These are phyloP conservation scores for Aethionema arabicum DNA, from an alignment of 345 rosid species.

Conservation along the genomic window DNA sequence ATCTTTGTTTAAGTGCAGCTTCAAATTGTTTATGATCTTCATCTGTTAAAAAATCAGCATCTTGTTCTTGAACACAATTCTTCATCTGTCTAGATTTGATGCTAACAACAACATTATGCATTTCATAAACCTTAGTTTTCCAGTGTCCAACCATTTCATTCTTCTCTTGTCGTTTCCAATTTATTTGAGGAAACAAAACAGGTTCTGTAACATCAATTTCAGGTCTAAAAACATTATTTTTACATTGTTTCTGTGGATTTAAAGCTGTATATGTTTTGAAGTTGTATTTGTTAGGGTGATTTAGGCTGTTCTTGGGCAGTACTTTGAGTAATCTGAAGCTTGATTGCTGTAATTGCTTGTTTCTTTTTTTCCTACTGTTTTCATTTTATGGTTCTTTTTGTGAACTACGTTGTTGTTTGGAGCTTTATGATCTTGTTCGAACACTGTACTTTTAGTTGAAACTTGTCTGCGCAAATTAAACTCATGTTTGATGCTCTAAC, in stretches of 20 bases:
- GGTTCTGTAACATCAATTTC: slow-evolving; percentile 96
- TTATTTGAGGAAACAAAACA: slow-evolving; percentile 79
- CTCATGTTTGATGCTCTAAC: neutral
- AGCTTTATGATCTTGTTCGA: no score
- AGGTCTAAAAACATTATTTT: slow-evolving; percentile 87
- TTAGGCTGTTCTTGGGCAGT: neutral
- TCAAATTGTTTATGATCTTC: slow-evolving; percentile 91
- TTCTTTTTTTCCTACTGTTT: neutral
- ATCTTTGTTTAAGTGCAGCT: slow-evolving; percentile 74
- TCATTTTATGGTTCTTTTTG: neutral
- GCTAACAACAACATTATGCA: slow-evolving; percentile 96
- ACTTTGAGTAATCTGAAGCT: neutral
- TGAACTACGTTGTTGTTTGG: neutral
- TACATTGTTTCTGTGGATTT: no score
- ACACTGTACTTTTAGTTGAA: no score
- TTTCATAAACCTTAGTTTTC: slow-evolving; percentile 95
- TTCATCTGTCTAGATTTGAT: slow-evolving; percentile 88
- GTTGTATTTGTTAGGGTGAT: neutral
- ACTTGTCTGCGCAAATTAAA: neutral
- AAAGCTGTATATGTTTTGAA: no score
- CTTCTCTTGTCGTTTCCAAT: slow-evolving; percentile 96
- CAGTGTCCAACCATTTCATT: slow-evolving; percentile 85
- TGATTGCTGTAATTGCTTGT: slow-evolving; percentile 1
- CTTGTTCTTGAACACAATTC: slow-evolving; percentile 56
- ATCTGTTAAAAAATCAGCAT: slow-evolving; percentile 77